Evolutionary conservation across 805 yeast genomes (phyloP), one percentile per base, ranked within the genome.

Genomic region (Pichia cabralensis): DNA sequence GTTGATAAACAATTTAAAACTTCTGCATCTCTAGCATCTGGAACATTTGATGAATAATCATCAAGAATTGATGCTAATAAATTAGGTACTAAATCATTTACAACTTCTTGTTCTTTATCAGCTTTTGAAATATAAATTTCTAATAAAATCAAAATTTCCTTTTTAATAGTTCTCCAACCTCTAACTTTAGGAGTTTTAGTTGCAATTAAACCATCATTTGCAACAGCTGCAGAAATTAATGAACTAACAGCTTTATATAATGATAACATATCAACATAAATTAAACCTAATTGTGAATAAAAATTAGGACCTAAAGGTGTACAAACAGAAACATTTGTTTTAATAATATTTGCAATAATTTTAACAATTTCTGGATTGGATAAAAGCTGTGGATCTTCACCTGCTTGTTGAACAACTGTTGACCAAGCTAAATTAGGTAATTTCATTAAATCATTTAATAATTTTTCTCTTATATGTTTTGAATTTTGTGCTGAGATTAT

Each of bases 11-110:
- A 88, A 60, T 82, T 84, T 57, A 92, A 69, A 5, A 92, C 98
- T 61, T 92, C 98, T 7, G 96, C 95, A 62, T 92, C 98, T 55
- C 97, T 78, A 8, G 96, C 96, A 62, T 86, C 95, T 4, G 97
- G 94, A 22, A 86, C 95, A 52, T 83, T 83, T 13, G 75, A 64
- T 50, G 74, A 75, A 62, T 92, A 92, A 57, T 92, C 99, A 41
- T 81, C 94, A 43, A 92, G 69, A 12, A 85, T 88, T 0, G 96
- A 84, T 29, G 69, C 69, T 42, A 92, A 73, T 51, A 92, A 64
- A 21, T 94, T 94, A 43, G 82, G 83, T 4, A 86, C 77, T 45
- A 92, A 69, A 43, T 80, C 85, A 32, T 76, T 69, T 17, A 83
- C 95, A 34, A 89, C 78, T 47, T 84, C 89, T 39, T 86, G 88